Percentiles rank a stretch among this genome's conserved stretches.
These are phyloP conservation scores for Thamnidium elegans DNA, from an alignment of 192 early-diverging fungal species.

Conservation along the genomic window DNA sequence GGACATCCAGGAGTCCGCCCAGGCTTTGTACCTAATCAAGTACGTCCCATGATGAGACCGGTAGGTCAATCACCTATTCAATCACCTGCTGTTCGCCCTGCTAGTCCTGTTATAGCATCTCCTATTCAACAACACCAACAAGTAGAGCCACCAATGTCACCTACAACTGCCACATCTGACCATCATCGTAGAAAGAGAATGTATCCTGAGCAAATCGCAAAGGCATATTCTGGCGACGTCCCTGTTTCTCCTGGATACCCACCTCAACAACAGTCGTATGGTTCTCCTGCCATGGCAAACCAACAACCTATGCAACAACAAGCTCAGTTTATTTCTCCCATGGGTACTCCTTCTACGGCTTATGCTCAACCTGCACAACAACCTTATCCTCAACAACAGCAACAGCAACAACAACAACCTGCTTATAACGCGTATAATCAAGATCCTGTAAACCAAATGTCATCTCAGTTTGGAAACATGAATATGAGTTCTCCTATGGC, in stretches of 20 bases:
- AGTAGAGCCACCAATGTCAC: conserved; percentile 20
- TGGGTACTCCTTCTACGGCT: conserved; percentile 14
- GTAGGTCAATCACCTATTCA: conserved; percentile 6
- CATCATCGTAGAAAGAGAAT: conserved; percentile 47
- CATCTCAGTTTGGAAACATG: conserved; percentile 41
- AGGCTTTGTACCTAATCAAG: neutral
- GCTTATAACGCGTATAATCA: conserved; percentile 21
- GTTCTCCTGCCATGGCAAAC: no score
- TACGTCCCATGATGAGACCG: conserved; percentile 22
- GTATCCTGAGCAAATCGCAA: conserved; percentile 49
- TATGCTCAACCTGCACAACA: conserved; percentile 26
- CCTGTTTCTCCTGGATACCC: conserved; percentile 6
- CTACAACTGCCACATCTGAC: conserved; percentile 15
- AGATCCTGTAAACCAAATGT: conserved; percentile 20
- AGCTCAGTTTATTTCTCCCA: conserved; percentile 22
- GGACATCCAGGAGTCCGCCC: conserved; percentile 4
- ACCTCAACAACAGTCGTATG: neutral
- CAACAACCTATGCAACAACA: conserved; percentile 10
- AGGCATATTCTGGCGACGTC: conserved; percentile 39
- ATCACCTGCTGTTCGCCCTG: conserved; percentile 5
- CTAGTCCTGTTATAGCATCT: neutral
- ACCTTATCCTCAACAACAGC: conserved; percentile 19
- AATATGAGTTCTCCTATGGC: conserved; percentile 24
- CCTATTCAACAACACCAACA: conserved; percentile 13
- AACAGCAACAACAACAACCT: conserved; percentile 7